A percentile compares a stretch with the other conserved stretches of the same genome.
These are phyloP conservation scores for Colletotrichum abscissum DNA, from an alignment of 2,329 filamentous ascomycete genomes.

Conservation along the genomic window DNA sequence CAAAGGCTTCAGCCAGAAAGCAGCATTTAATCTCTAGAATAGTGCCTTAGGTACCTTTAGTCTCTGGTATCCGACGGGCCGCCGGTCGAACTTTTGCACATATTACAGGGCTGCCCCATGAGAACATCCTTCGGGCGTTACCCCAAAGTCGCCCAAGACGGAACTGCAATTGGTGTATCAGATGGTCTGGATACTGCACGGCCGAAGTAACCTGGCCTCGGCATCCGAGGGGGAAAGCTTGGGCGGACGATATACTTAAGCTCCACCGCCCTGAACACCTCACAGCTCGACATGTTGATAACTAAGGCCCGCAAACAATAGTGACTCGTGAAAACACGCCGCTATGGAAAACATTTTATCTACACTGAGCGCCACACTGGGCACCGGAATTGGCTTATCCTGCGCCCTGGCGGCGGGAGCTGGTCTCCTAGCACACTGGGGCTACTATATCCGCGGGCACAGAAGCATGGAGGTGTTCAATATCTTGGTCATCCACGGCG, in stretches of 20 bases:
- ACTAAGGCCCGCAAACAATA: neutral
- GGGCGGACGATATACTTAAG: neutral
- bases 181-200: neutral
- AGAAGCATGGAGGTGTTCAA: neutral
- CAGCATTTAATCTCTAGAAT: neutral
- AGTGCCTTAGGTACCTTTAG: no score
- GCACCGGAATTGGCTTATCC: neutral
- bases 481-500: neutral
- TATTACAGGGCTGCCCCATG: neutral
- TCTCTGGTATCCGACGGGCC: neutral
- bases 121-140: neutral
- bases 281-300: neutral
- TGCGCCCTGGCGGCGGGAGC: conserved; percentile 10
- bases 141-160: neutral
- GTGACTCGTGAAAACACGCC: neutral
- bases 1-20: neutral
- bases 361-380: neutral
- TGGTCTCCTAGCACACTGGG: conserved; percentile 31
- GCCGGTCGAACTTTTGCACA: neutral
- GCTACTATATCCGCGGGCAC: conserved; percentile 27
- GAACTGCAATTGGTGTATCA: neutral
- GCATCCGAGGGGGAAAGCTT: neutral
- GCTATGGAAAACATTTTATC: neutral
- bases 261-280: neutral
- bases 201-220: neutral